These are phyloP conservation scores for Cladosporium sp. DNA, from an alignment of 2,329 filamentous ascomycete genomes.

Conservation along the genomic window DNA sequence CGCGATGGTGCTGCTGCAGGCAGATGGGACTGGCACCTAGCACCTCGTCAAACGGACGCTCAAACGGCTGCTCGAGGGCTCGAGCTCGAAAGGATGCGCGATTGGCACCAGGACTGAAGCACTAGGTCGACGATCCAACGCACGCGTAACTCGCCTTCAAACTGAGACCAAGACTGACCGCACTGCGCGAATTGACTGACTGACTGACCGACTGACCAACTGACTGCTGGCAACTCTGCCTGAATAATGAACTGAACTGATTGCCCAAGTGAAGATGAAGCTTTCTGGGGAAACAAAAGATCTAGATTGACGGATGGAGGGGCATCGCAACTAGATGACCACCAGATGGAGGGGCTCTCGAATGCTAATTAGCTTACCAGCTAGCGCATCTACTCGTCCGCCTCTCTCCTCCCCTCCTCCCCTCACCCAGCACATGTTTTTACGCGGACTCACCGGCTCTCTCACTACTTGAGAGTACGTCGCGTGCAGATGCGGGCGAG, in stretches of 20 bases:
- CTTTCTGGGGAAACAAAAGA: slow-evolving; percentile 4
- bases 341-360: slow-evolving; percentile 6
- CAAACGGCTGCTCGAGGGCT: slow-evolving; percentile 7
- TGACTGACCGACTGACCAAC: neutral
- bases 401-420: neutral
- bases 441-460: neutral
- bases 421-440: slow-evolving; percentile 12
- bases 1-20: slow-evolving; percentile 7
- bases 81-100: slow-evolving; percentile 13
- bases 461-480: slow-evolving; percentile 4
- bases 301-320: slow-evolving; percentile 12
- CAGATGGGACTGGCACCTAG: neutral
- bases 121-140: slow-evolving; percentile 1
- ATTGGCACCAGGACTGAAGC: slow-evolving; percentile 14
- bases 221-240: neutral
- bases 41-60: slow-evolving; percentile 4
- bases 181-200: neutral
- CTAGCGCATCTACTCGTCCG: slow-evolving; percentile 5
- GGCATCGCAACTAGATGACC: neutral
- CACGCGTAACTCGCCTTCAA: slow-evolving; percentile 2
- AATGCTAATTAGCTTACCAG: slow-evolving; percentile 12
- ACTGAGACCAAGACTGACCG: neutral
- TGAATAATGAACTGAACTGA: neutral
- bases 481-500: slow-evolving; percentile 14
- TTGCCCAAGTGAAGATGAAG: neutral